phyloP scores from a whole-genome alignment of 2,329 filamentous ascomycete genomes.

The Clonostachys rosea region DNA sequence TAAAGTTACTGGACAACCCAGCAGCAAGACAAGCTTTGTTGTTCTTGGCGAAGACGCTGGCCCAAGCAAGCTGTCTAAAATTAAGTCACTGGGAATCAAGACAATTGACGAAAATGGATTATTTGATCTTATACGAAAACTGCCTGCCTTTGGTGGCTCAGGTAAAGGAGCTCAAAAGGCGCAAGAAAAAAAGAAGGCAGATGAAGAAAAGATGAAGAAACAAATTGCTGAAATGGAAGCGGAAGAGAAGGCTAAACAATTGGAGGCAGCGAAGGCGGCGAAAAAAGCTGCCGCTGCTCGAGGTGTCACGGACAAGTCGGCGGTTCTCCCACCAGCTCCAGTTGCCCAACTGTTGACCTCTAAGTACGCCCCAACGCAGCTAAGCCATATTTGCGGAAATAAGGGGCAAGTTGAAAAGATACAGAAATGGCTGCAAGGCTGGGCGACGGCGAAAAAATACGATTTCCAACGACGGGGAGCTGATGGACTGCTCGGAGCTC shows the following conservation, averaged over 20 bases:
- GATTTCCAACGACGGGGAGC: constrained; percentile 78
- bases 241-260: constrained; percentile 62
- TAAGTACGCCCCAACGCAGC: constrained; percentile 84
- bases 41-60: constrained; percentile 89
- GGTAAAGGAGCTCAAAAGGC: constrained; percentile 84
- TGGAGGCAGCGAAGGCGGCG: constrained; percentile 45
- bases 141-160: constrained; percentile 83
- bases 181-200: constrained; percentile 77
- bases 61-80: constrained; percentile 87
- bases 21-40: constrained; percentile 90
- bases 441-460: constrained; percentile 72
- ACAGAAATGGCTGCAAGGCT: constrained; percentile 80
- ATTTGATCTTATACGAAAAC: constrained; percentile 73
- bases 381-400: constrained; percentile 92
- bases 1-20: constrained; percentile 80
- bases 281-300: constrained; percentile 30
- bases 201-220: constrained; percentile 76
- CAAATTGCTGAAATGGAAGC: constrained; percentile 82
- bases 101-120: constrained; percentile 93
- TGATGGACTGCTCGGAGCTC: constrained; percentile 77
- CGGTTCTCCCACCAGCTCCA: constrained; percentile 27
- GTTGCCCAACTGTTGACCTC: constrained; percentile 81
- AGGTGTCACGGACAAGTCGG: constrained; percentile 14
- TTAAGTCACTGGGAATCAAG: constrained; percentile 73
- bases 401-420: constrained; percentile 87